Evolutionary conservation across 106 monocot species (phyloP), one percentile per base, ranked within the genome.

Genomic region (Narthecium ossifragum): DNA sequence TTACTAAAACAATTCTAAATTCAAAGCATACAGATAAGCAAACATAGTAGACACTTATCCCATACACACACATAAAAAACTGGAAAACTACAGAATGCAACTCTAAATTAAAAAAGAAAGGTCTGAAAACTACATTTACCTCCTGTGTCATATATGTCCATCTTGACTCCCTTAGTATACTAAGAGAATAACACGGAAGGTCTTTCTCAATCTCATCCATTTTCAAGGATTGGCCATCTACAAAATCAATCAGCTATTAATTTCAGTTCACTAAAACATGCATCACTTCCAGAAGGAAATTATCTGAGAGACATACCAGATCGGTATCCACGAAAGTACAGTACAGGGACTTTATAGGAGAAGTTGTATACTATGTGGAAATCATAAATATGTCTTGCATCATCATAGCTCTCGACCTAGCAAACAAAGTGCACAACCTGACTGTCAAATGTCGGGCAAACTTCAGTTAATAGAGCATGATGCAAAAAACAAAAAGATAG

Each of bases 71-170:
- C 23, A 29, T 25, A 33, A 3, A 25, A 34, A 55, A 59, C 51
- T 1, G 43, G 12, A 15, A 32, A 49, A 28, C 6, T 13, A 15
- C 2, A 23, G 10, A 45, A 31, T 6, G 52, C n/a, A n/a, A n/a
- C n/a, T n/a, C n/a, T n/a, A n/a, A n/a, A n/a, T n/a, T n/a, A n/a
- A n/a, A n/a, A n/a, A n/a, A n/a, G 20, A 7, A 27, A 20, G 24
- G 5, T 22, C 1, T 5, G 0, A 43, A 36, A 31, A 26, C 6
- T 31, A 26, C 7, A 48, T 11, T 17, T 67, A 91, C 91, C 87
- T 91, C 98, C 36, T 70, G 61, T 21, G 98, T 98, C 40, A 98
- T 76, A 51, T 81, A 98, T 49, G 98, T 91, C 98, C 91, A 98
- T 61, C 81, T 98, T 45, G 87, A 88, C 51, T 91, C 81, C 23